Percentiles rank a stretch among this genome's conserved stretches.
Evolutionary conservation across 805 yeast species (phyloP).

Genomic region (Candida sonorensis): DNA sequence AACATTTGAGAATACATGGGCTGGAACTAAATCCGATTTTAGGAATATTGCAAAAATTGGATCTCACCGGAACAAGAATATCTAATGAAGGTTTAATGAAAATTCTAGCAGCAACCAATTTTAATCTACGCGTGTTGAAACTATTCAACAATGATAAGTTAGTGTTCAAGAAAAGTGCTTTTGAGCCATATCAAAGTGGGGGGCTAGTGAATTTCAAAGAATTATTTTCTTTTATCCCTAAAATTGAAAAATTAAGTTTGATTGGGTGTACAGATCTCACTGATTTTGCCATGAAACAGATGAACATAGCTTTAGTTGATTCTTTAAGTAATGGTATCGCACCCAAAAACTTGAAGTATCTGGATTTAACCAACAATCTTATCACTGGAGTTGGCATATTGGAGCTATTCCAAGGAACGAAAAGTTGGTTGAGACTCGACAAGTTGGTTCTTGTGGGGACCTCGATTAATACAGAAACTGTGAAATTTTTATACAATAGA

Average conservation of each 20-base stretch:
- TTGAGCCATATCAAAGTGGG: slow-evolving; percentile 6
- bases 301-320: slow-evolving; percentile 9
- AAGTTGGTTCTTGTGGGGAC: slow-evolving; percentile 12
- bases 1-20: slow-evolving; percentile 1
- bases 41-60: slow-evolving; percentile 3
- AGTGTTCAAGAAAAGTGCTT: slow-evolving; percentile 12
- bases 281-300: slow-evolving; percentile 12
- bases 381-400: slow-evolving; percentile 19
- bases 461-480: slow-evolving; percentile 15
- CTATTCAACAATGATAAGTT: slow-evolving; percentile 8
- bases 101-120: slow-evolving; percentile 7
- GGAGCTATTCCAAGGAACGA: slow-evolving; percentile 18
- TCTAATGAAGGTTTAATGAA: slow-evolving; percentile 8
- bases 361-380: slow-evolving; percentile 16
- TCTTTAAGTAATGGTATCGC: not conserved
- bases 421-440: slow-evolving; percentile 11
- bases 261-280: slow-evolving; percentile 14
- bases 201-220: slow-evolving; percentile 7
- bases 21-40: slow-evolving; percentile 1
- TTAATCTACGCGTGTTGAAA: slow-evolving; percentile 4
- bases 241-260: slow-evolving; percentile 10
- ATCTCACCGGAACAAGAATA: slow-evolving; percentile 9
- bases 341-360: slow-evolving; percentile 2
- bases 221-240: slow-evolving; percentile 9
- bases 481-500: slow-evolving; percentile 4